Base-by-base conservation (phyloP, 495 filamentous ascomycete species). In the Astrothelium macrocarpum region DNA sequence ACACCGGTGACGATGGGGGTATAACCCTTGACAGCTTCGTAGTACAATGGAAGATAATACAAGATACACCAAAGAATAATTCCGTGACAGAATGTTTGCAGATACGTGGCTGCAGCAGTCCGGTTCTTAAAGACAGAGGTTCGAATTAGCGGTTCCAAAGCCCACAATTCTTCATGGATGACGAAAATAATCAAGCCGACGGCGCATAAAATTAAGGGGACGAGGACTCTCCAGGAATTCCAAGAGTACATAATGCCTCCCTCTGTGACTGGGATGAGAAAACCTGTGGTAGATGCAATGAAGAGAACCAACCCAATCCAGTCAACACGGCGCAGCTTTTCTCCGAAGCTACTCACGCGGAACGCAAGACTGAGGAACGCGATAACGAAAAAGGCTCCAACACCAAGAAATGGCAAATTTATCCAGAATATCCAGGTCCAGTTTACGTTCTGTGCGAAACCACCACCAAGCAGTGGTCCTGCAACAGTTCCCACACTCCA, bases 11-110 rank as follows among this genome's bases (percentile, higher is more conserved):
- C 64, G 5, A 83, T 81, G 0, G 82, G 76, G 0, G 76, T 72
- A 58, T 79, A 77, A 59, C 76, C 80, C 62, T 83, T 82, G 31
- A 87, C 79, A 10, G 82, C 79, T 60, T 84, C 75, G 68, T 85
- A 86, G 71, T 86, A 90, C 26, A 91, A 76, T 0, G 86, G 79
- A 32, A 86, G 72, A 60, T 82, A 86, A 66, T 89, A 87, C 0
- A 91, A 67, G 0, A 85, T 66, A 64, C 61, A 79, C 82, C 76
- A 82, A 45, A 77, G 70, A 25, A 83, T 72, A 16, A 85, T 73
- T 71, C 71, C 85, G 70, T 81, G 86, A 68, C 79, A 77, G 63
- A 76, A 75, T 2, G 78, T 81, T 3, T 71, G 80, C 14, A 82
- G 28, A 62, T 79, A 81, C 0, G 77, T 77, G 25, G 78, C 71